Conservation (phyloP, 2,329 filamentous ascomycete genomes). For the Clarireedia hainanense region DNA sequence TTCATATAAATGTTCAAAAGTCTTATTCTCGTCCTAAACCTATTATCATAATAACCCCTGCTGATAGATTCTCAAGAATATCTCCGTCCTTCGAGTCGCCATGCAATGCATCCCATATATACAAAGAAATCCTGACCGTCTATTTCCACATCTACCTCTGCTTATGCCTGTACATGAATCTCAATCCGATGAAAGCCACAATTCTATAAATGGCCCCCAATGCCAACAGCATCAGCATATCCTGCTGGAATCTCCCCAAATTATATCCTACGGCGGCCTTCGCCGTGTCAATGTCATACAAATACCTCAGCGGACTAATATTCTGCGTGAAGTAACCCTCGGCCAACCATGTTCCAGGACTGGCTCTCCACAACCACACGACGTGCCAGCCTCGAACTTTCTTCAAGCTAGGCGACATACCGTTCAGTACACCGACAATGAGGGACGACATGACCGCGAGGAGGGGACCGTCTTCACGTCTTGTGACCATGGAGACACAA, state of each 20-base stretch:
- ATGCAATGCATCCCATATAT: not conserved
- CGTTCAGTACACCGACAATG: slow-evolving; percentile 46
- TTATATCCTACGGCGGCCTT: slow-evolving; percentile 37
- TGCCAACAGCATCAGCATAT: slow-evolving; percentile 36
- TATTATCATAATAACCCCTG: too few relatives aligned
- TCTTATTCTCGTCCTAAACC: too few relatives aligned
- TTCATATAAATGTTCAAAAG: too few relatives aligned
- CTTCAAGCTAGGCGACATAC: slow-evolving; percentile 42
- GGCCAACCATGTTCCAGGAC: slow-evolving; percentile 47
- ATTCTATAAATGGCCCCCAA: slow-evolving; percentile 24
- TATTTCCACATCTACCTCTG: slow-evolving; percentile 14
- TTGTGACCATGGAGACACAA: slow-evolving; percentile 44
- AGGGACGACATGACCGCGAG: slow-evolving; percentile 47
- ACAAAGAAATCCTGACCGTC: not conserved
- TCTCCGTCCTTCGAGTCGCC: too few relatives aligned
- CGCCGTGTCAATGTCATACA: slow-evolving; percentile 44
- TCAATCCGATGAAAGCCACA: slow-evolving; percentile 36
- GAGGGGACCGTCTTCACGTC: slow-evolving; percentile 48
- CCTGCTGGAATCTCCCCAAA: slow-evolving; percentile 37
- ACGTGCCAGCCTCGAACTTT: slow-evolving; percentile 38
- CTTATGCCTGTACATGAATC: slow-evolving; percentile 21
- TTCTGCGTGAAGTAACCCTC: slow-evolving; percentile 49
- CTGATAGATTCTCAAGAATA: too few relatives aligned
- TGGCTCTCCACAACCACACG: slow-evolving; percentile 43
- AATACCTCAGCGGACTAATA: slow-evolving; percentile 38